Conservation (phyloP, 208 protist species). For the Leishmania martiniquensis region DNA sequence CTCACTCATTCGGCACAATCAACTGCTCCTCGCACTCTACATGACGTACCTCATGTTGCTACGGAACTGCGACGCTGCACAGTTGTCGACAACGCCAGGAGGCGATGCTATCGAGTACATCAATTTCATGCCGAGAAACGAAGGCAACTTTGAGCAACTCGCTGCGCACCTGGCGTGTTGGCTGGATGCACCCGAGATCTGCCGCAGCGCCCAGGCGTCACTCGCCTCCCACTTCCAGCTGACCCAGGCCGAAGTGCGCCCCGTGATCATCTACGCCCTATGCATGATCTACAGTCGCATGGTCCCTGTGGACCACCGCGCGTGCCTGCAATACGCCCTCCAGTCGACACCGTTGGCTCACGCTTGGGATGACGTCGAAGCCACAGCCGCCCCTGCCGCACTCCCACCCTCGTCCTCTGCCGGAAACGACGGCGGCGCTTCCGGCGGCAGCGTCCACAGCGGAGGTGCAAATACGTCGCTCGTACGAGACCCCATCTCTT, state of each 20-base stretch:
- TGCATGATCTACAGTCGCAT: constrained; percentile 88
- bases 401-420: constrained; percentile 6
- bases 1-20: constrained; percentile 77
- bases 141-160: constrained; percentile 81
- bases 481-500: constrained; percentile 70
- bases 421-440: background rate
- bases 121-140: constrained; percentile 77
- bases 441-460: background rate
- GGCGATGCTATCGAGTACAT: constrained; percentile 63
- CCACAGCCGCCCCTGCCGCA: constrained; percentile 20
- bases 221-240: constrained; percentile 58
- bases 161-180: constrained; percentile 56
- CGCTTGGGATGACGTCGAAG: constrained; percentile 40
- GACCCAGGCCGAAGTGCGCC: constrained; percentile 71
- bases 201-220: constrained; percentile 41
- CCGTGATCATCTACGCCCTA: constrained; percentile 61
- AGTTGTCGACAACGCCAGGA: constrained; percentile 28
- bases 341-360: constrained; percentile 54
- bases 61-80: constrained; percentile 29
- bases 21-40: constrained; percentile 78
- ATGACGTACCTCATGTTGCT: constrained; percentile 75
- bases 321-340: constrained; percentile 57
- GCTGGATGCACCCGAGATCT: constrained; percentile 61
- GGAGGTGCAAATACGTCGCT: constrained; percentile 16
- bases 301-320: constrained; percentile 76